These are phyloP conservation scores for Vachellia pachyceras DNA, from an alignment of 306 rosid genomes.

Conservation along the genomic window DNA sequence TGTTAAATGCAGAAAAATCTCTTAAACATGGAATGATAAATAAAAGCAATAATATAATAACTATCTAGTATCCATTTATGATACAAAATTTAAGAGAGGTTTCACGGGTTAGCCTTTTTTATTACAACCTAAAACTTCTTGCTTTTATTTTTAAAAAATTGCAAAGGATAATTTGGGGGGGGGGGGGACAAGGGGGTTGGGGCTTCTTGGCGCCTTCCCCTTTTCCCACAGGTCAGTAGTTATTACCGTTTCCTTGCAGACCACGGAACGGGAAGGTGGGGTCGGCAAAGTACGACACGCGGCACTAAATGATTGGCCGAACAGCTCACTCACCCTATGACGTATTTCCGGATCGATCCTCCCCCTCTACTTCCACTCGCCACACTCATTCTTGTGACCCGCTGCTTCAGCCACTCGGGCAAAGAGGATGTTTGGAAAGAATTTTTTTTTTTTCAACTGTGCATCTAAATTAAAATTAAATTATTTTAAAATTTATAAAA, in stretches of 20 bases:
- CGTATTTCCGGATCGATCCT: background rate
- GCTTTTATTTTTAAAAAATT: background rate
- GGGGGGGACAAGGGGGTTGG: background rate
- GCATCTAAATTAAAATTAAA: no score
- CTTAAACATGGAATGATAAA: no score
- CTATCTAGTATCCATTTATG: no score
- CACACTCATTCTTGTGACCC: no score
- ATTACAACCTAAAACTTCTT: no score
- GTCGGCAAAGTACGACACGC: slow-evolving; percentile 7
- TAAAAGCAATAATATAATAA: no score
- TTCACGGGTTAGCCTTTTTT: no score
- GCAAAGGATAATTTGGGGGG: background rate
- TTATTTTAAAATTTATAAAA: no score
- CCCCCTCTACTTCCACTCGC: slow-evolving; percentile 28
- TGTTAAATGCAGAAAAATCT: no score
- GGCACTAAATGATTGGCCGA: slow-evolving; percentile 17
- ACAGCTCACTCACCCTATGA: background rate
- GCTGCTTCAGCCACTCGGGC: background rate
- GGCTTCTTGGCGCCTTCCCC: background rate
- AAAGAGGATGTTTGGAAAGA: no score
- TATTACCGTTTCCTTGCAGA: slow-evolving; percentile 27
- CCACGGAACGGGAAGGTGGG: background rate
- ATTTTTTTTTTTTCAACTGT: no score
- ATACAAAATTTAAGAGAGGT: no score
- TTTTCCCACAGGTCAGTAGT: background rate